Percentiles rank a stretch among this genome's conserved stretches.
Evolutionary conservation across 2,329 filamentous ascomycete genomes (phyloP).

Genomic region (Verticillium albo-atrum): DNA sequence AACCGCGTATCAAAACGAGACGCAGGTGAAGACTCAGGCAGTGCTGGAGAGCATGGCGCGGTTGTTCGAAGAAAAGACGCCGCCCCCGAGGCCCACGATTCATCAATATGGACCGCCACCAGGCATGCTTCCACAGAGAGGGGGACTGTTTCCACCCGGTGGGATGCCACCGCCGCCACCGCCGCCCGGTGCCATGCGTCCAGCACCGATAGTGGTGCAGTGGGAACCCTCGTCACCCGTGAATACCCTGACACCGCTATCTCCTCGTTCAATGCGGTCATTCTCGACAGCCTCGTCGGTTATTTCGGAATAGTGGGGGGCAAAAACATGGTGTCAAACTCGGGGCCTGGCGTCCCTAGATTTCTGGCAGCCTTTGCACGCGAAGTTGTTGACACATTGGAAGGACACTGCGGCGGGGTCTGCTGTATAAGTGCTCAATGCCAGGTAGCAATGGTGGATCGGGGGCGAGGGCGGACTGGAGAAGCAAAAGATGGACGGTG

Average conservation of each 20-base stretch:
- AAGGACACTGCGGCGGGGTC: no score
- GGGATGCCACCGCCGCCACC: background rate
- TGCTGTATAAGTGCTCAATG: no score
- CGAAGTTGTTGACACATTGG: no score
- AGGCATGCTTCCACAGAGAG: background rate
- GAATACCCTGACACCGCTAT: background rate
- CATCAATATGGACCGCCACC: background rate
- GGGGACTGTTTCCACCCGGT: background rate
- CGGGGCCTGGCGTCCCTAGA: background rate
- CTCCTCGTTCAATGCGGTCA: background rate
- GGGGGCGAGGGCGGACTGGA: no score
- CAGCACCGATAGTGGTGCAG: background rate
- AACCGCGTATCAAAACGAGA: constrained; percentile 12
- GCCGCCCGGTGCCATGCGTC: background rate
- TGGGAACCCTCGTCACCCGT: background rate
- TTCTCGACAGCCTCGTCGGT: background rate
- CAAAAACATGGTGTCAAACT: background rate
- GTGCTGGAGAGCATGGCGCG: background rate
- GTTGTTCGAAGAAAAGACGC: background rate
- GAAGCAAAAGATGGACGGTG: no score
- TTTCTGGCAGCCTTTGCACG: no score
- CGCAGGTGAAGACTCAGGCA: background rate
- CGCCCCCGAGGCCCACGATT: background rate
- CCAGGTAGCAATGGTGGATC: no score
- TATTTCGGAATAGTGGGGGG: background rate